Evolutionary conservation across 495 filamentous ascomycete species (phyloP).

Genomic region (Aspergillus carlsbadensis): DNA sequence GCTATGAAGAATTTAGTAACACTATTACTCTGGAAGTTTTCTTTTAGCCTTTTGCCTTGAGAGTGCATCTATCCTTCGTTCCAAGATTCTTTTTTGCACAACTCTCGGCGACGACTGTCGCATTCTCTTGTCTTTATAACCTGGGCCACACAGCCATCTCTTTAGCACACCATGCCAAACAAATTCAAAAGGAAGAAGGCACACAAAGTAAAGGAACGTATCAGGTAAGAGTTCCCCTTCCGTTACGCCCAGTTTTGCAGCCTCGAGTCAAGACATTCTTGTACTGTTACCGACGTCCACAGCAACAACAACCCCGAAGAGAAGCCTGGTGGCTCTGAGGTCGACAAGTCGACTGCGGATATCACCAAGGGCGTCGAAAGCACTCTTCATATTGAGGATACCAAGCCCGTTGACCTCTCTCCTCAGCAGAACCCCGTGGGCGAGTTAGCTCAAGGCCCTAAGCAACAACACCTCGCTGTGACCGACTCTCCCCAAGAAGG

Average conservation of each 20-base stretch:
- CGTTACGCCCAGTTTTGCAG: neutral
- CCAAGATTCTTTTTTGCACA: neutral
- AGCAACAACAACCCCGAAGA: neutral
- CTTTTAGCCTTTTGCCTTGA: neutral
- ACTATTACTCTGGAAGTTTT: neutral
- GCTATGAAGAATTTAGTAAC: neutral
- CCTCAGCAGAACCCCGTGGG: neutral
- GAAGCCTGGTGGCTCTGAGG: neutral
- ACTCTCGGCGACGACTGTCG: neutral
- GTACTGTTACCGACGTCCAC: neutral
- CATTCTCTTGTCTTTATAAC: too few relatives aligned
- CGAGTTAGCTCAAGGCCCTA: neutral
- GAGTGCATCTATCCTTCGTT: neutral
- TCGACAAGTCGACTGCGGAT: neutral
- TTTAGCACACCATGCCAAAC: neutral
- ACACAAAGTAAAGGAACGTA: neutral
- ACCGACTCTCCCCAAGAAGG: neutral
- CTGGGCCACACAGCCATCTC: neutral
- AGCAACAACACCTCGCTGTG: neutral
- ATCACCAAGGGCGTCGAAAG: conserved; percentile 10
- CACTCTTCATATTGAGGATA: conserved; percentile 11
- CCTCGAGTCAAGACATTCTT: neutral
- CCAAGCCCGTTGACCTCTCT: neutral
- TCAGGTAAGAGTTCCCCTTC: neutral
- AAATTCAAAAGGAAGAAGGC: conserved; percentile 4